These are phyloP conservation scores for Mycena crocata DNA, from an alignment of 768 basidiomycete species.

Conservation along the genomic window DNA sequence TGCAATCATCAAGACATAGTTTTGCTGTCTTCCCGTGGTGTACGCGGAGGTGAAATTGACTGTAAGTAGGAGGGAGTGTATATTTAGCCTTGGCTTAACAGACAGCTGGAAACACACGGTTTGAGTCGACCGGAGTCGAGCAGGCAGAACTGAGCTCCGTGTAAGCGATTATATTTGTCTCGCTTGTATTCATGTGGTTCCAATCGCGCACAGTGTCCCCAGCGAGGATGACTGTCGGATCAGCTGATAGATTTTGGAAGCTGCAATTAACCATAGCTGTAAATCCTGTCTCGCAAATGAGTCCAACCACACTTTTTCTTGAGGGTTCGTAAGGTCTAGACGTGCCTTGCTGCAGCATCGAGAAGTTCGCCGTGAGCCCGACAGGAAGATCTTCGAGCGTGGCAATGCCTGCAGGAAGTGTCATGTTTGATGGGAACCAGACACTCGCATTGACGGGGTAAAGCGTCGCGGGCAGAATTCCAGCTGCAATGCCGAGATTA, in stretches of 20 bases:
- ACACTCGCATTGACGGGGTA: not conserved
- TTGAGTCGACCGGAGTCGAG: too few relatives aligned
- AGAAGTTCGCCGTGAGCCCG: not conserved
- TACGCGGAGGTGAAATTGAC: not conserved
- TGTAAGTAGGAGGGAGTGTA: not conserved
- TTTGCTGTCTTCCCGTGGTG: not conserved
- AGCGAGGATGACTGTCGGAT: too few relatives aligned
- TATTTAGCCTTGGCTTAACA: not conserved
- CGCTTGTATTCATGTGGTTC: too few relatives aligned
- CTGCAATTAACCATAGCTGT: slow-evolving; percentile 2
- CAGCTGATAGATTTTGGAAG: too few relatives aligned
- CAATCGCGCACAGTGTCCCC: too few relatives aligned
- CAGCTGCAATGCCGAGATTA: not conserved
- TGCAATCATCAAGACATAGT: slow-evolving; percentile 3
- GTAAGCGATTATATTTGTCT: too few relatives aligned
- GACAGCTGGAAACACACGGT: not conserved
- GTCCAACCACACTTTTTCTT: not conserved
- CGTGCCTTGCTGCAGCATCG: slow-evolving; percentile 7
- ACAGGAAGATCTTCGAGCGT: not conserved
- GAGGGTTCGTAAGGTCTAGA: too few relatives aligned
- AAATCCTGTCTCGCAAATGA: slow-evolving; percentile 5
- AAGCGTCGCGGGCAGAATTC: not conserved
- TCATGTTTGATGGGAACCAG: slow-evolving; percentile 1
- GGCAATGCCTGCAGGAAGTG: not conserved
- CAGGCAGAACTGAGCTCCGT: too few relatives aligned